A percentile compares a stretch with the other conserved stretches of the same genome.
Conservation (phyloP, 371 early-diverging fungal species). For the Syncephalis plumigaleata region DNA sequence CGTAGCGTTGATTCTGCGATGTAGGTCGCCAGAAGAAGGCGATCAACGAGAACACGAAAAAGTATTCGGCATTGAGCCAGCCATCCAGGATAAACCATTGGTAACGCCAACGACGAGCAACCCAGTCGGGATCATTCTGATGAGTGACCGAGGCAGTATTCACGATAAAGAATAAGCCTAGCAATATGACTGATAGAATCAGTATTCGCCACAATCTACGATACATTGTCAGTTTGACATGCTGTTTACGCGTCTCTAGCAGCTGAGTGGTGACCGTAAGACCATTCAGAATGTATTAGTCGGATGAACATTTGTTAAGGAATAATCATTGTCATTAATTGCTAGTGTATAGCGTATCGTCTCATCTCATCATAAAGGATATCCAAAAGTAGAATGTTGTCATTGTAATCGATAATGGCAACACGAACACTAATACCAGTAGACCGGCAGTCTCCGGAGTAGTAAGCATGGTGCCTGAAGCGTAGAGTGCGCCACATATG, state of each 20-base stretch:
- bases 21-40: conserved; percentile 87
- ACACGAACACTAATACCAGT: conserved; percentile 57
- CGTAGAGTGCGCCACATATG: conserved; percentile 73
- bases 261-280: conserved; percentile 40
- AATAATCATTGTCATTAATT: conserved; percentile 16
- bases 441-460: conserved; percentile 50
- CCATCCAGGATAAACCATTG: conserved; percentile 90
- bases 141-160: conserved; percentile 57
- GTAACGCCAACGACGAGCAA: conserved; percentile 62
- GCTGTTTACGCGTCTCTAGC: conserved; percentile 61
- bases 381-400: conserved; percentile 90
- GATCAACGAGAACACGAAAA: conserved; percentile 59
- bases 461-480: conserved; percentile 58
- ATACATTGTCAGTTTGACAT: conserved; percentile 82
- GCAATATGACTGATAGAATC: conserved; percentile 47
- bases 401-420: conserved; percentile 82
- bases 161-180: conserved; percentile 58
- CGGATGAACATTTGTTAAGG: conserved; percentile 3
- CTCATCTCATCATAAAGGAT: conserved; percentile 15
- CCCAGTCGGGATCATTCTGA: conserved; percentile 42
- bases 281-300: conserved; percentile 17
- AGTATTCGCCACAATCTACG: conserved; percentile 63
- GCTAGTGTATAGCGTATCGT: too few relatives aligned
- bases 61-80: conserved; percentile 64
- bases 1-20: conserved; percentile 66